A percentile compares a stretch with the other conserved stretches of the same genome.
These are phyloP conservation scores for Aspergillus sp. DNA, from an alignment of 2,329 filamentous ascomycete species.

Conservation along the genomic window DNA sequence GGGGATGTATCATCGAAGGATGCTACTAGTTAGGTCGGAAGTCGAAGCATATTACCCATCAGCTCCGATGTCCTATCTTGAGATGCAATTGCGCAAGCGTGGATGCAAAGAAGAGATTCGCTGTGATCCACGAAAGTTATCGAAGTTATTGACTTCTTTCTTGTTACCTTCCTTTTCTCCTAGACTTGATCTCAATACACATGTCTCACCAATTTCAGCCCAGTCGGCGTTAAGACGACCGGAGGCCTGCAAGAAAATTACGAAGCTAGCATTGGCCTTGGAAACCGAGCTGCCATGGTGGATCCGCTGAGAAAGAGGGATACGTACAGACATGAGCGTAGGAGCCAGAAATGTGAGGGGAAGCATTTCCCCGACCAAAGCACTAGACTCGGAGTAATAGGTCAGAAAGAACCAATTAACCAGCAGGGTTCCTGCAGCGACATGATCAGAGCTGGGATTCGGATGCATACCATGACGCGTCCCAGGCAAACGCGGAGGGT, in stretches of 20 bases:
- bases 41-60: not conserved
- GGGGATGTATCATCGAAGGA: not conserved
- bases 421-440: not conserved
- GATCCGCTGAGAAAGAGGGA: not conserved
- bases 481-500: not conserved
- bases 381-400: not conserved
- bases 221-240: not conserved
- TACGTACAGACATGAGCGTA: not conserved
- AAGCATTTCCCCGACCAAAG: not conserved
- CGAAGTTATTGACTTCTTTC: too few species aligned
- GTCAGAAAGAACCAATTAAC: not conserved
- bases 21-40: not conserved
- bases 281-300: not conserved
- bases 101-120: too few species aligned
- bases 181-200: not conserved
- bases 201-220: not conserved
- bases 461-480: not conserved
- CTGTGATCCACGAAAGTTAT: too few species aligned
- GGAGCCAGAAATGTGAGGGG: not conserved
- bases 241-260: not conserved
- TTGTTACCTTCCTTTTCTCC: not conserved
- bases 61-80: not conserved
- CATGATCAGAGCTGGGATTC: not conserved
- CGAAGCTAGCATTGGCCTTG: too few species aligned
- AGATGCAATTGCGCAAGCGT: not conserved